Conservation (phyloP, 75 land plant species). For the Selaginella moellendorffii region DNA sequence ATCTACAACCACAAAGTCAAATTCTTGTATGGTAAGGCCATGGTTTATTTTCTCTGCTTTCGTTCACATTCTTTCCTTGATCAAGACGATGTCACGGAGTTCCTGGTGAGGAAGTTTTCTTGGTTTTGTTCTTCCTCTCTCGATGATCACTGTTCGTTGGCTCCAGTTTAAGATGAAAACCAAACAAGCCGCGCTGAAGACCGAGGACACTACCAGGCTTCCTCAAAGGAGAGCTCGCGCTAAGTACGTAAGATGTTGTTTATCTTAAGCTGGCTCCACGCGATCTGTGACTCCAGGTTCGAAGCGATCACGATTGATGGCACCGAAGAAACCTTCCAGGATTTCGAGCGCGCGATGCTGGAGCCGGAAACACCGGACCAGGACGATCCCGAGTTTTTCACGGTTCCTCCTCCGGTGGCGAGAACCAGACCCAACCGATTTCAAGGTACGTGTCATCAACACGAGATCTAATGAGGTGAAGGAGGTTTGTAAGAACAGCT, state of each 20-base stretch:
- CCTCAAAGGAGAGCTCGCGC: not conserved
- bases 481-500: not conserved
- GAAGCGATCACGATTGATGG: not conserved
- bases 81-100: slow-evolving; percentile 56
- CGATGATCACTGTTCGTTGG: not conserved
- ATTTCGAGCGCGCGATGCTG: not conserved
- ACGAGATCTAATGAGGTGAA: too few species aligned
- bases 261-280: too few species aligned
- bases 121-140: not conserved
- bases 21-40: slow-evolving; percentile 51
- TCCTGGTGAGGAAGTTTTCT: slow-evolving; percentile 35
- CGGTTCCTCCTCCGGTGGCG: not conserved
- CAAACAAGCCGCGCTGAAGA: not conserved
- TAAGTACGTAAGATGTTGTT: not conserved
- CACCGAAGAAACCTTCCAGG: not conserved
- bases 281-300: not conserved
- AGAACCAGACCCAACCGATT: not conserved
- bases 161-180: not conserved
- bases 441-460: not conserved
- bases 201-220: not conserved
- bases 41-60: not conserved
- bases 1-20: slow-evolving; percentile 68
- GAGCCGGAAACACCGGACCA: not conserved
- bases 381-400: not conserved
- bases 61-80: not conserved